Base-by-base conservation (phyloP, 2,329 filamentous ascomycete genomes). In the Paraphaeosphaeria sporulosa region DNA sequence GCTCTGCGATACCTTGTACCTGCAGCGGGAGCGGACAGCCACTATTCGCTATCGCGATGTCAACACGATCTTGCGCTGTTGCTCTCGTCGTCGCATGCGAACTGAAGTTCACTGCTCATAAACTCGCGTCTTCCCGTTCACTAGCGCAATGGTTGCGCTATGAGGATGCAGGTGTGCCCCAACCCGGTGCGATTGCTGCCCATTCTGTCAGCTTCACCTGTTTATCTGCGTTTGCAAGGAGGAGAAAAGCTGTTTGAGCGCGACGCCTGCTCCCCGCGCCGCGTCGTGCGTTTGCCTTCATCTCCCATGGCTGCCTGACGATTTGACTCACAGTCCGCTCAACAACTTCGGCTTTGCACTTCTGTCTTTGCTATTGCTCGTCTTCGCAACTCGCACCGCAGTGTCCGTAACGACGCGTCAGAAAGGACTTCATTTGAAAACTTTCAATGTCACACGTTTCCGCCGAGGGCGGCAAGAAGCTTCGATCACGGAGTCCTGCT, bases 171-270 rank as follows among this genome's bases (percentile, higher is more conserved):
- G 30, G 23, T 36, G 40, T 27, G 6, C 21, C 15, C n/a, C 4
- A 15, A 3, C 25, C 25, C 25, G 6, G 30, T 5, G 13, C 21
- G 25, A 23, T 46, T 47, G 30, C 52, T 47, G 46, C 27, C 23
- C 23, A 42, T 46, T 55, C n/a, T 55, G 52, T 36, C 17, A 12
- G 23, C 42, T 38, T 38, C n/a, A 21, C 40, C 46, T 54, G 34
- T 40, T 30, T n/a, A 15, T 12, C 6, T 30, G 32, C 8, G 50
- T 43, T 53, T 30, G 50, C 4, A 27, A 15, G 8, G 30, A 36
- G 27, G 5, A 25, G 19, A 12, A 25, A 36, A 46, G 25, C 23
- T 25, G 27, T 47, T 46, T 55, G 52, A 38, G 17, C 23, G 51
- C 8, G 25, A 40, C 34, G 36, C 12, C 19, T 43, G 2, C 30